Evolutionary conservation across 768 basidiomycete genomes (phyloP), one percentile per base, ranked within the genome.

Genomic region (Cystofilobasidium macerans): DNA sequence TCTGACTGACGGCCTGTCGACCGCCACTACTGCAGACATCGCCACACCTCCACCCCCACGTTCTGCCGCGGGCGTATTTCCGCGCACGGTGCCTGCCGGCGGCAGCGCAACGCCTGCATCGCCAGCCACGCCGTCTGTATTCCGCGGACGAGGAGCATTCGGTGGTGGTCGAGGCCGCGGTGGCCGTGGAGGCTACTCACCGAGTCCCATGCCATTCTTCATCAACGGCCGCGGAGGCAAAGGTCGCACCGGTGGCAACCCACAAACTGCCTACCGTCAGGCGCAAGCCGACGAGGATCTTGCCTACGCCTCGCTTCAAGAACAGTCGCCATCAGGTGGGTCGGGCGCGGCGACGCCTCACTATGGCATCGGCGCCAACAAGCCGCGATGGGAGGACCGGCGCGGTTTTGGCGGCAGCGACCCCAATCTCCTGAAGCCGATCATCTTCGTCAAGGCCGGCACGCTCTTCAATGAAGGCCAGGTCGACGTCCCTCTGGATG

Each of bases 391-490:
- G 47, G 59, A 53, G 20, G 61, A 51, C 22, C 33, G 62, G n/a
- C 35, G 47, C 13, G 47, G 62, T 6, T 36, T 45, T n/a, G 30
- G 30, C 47, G 35, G 36, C 1, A 42, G 61, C 18, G 48, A 61
- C n/a, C 60, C 60, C 61, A 26, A 51, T 20, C 32, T 61, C 0
- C 40, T 68, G 0, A 62, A 64, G 57, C 67, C 67, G 20, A 51
- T 68, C 36, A 35, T 51, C 30, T 68, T 68, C 48, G 67, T 68
- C 48, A 68, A 68, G 61, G 67, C 67, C 33, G 67, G 67, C 24
- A 68, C 67, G 16, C 43, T 68, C 30, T 68, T 68, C 61, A 36
- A 68, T 9, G 67, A 68, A 28, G 67, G 67, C 9, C 45, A 62
- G 13, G 61, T 68, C 8, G 67, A 62, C 3, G 67, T 68, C 0